Conservation (phyloP, 257 asterid genomes). For the Solanum boliviense region DNA sequence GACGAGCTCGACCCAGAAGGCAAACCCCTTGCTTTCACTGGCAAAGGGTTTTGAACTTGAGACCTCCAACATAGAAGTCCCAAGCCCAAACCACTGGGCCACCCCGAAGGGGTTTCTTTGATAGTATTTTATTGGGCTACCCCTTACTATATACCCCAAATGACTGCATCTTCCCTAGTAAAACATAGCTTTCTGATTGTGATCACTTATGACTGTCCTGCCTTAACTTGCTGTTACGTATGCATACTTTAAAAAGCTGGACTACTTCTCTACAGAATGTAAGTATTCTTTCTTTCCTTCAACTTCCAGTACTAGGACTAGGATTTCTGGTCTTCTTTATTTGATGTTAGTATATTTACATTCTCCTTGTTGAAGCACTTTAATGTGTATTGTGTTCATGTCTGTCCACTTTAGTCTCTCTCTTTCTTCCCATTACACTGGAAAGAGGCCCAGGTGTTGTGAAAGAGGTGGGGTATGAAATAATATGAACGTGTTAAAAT, state of each 20-base stretch:
- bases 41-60: too few species aligned
- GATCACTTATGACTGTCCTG: not conserved
- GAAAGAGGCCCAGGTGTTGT: not conserved
- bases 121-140: not conserved
- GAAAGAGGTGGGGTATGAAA: not conserved
- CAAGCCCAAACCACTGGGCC: too few species aligned
- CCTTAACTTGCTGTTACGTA: constrained; percentile 83
- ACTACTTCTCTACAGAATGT: constrained; percentile 98
- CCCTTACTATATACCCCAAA: not conserved
- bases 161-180: not conserved
- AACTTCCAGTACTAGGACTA: not conserved
- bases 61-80: too few species aligned
- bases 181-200: not conserved
- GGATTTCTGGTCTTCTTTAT: not conserved
- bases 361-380: not conserved
- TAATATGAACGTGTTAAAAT: not conserved
- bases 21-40: too few species aligned
- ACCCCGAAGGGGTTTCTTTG: not conserved
- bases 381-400: not conserved
- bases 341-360: not conserved
- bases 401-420: not conserved
- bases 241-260: constrained; percentile 89
- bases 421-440: not conserved
- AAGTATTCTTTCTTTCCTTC: constrained; percentile 19
- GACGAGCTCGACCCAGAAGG: too few species aligned